Evolutionary conservation across 805 yeast species (phyloP), one percentile per base, ranked within the genome.

Genomic region (Candida dajiaensis): DNA sequence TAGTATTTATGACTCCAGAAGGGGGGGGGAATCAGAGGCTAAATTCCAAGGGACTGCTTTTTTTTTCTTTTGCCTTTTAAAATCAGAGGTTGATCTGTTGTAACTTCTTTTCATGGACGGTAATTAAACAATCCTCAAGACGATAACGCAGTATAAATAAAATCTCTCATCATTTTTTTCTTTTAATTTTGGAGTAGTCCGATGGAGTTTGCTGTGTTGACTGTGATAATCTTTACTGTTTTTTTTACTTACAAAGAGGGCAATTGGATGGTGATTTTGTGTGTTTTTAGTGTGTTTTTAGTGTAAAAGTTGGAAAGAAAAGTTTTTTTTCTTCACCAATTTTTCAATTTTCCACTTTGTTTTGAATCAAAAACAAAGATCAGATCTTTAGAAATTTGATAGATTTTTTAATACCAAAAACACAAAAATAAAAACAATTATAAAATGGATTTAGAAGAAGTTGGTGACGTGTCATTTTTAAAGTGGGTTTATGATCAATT

Each of bases 51-150:
- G 13, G 21, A 39, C 13, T 21, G 20, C 12, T 13, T 21, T n/a
- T 12, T 20, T n/a, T n/a, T n/a, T n/a, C n/a, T n/a, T n/a, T n/a
- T n/a, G n/a, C n/a, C n/a, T n/a, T n/a, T n/a, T n/a, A n/a, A n/a
- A 44, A 36, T 45, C 48, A 22, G 49, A 46, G 20, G n/a, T n/a
- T 43, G 6, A 19, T 23, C 25, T 48, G 25, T 13, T n/a, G 29
- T 5, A 10, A n/a, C n/a, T 28, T 59, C 54, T 57, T 60, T 60
- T 60, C 63, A 57, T 43, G 55, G 63, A 60, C 55, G 53, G 64
- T 60, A 60, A 23, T 55, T 35, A 60, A 60, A 60, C 64, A 49
- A 56, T 55, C 63, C 60, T 60, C 64, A 60, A 60, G 63, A 59
- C 64, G 64, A 60, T 60, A 60, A 60, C 64, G 64, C 64, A 60